Base-by-base conservation (phyloP, 768 basidiomycete species). In the Kwoniella shandongensis region DNA sequence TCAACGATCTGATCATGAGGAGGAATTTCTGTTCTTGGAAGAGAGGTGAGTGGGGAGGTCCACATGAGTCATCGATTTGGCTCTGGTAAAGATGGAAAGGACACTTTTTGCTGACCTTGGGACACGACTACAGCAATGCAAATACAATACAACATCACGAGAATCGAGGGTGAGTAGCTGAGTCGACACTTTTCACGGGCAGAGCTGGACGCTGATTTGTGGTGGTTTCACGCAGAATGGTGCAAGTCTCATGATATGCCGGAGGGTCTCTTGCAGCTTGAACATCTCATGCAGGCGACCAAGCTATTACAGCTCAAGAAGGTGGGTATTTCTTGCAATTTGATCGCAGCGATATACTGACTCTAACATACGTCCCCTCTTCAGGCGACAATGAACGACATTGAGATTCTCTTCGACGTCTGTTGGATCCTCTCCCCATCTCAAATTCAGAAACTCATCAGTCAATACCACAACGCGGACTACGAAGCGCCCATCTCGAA, bases 161-260 rank as follows among this genome's bases (percentile, higher is more conserved):
- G 75, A 25, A 71, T 76, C 29, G 75, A 75, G 51, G 70, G 62
- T 62, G 47, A 56, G 60, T 35, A 45, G 22, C n/a, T n/a, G n/a
- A n/a, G n/a, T 26, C 15, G 5, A 23, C 29, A 32, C 2, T 5
- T 22, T 17, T n/a, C 30, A 12, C 4, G 18, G 12, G 15, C 13
- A 35, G 12, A 25, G 1, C 4, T 4, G 49, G 3, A 51, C 4
- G 35, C 5, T 4, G 11, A 26, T 26, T n/a, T 23, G 27, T 85
- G 89, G n/a, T 26, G 42, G 7, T 2, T 15, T 36, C 17, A 6
- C n/a, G 3, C 45, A 69, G 93, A 97, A 78, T 98, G 96, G 96
- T 99, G 96, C 81, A 98, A 99, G 79, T 93, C 96, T 23, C 96
- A 98, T 72, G 91, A 96, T 73, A 97, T 99, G 91, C 96, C 94